Evolutionary conservation across 768 basidiomycete genomes (phyloP).

Genomic region (Tephrocybe rancida): DNA sequence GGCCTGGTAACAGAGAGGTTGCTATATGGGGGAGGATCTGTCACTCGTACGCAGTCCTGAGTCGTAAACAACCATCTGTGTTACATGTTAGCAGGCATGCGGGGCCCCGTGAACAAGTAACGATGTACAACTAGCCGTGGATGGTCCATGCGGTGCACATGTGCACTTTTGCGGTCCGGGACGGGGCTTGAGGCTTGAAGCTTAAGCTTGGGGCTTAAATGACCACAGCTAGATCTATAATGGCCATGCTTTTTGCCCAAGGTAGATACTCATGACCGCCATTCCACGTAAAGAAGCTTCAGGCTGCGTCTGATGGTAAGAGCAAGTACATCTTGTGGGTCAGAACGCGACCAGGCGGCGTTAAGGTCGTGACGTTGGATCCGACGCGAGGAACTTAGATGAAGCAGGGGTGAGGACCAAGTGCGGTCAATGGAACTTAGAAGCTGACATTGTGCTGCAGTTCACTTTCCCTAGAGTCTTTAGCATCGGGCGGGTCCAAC

Average conservation of each 20-base stretch:
- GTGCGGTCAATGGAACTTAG: background rate
- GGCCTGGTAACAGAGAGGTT: background rate
- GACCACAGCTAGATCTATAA: too few relatives aligned
- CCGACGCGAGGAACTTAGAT: background rate
- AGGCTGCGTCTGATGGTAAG: too few relatives aligned
- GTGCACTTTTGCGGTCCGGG: background rate
- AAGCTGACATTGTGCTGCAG: background rate
- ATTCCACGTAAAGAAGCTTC: too few relatives aligned
- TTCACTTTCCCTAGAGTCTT: background rate
- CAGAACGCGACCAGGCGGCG: background rate
- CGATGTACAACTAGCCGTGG: background rate
- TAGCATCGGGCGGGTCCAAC: conserved; percentile 8
- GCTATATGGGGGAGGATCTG: conserved; percentile 11
- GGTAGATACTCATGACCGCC: too few relatives aligned
- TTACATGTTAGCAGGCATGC: background rate
- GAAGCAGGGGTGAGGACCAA: background rate
- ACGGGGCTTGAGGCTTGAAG: too few relatives aligned
- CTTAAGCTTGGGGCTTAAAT: too few relatives aligned
- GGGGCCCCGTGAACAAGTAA: background rate
- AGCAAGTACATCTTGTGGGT: background rate
- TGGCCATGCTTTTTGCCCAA: too few relatives aligned
- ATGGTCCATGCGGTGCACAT: background rate
- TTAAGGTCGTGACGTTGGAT: background rate
- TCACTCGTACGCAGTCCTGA: background rate
- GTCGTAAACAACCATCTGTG: background rate